Evolutionary conservation across 106 monocot genomes (phyloP), one percentile per base, ranked within the genome.

Genomic region (Cymbidium sinense): DNA sequence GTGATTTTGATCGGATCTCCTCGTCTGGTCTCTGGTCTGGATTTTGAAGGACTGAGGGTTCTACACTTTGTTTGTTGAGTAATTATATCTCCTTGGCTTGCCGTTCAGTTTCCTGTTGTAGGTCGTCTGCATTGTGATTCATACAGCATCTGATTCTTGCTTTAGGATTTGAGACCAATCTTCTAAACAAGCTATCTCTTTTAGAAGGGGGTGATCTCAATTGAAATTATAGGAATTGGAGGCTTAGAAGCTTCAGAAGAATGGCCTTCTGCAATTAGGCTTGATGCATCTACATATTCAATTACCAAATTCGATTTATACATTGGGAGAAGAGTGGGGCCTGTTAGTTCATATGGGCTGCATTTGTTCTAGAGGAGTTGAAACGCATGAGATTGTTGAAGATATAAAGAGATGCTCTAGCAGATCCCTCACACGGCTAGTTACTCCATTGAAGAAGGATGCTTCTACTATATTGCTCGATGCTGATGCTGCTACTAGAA

Each of bases 311-410:
- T 43, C 3, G 36, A 19, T 43, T 13, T 20, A 19, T 34, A 20
- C 34, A 1, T 73, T 21, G 39, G 27, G 27, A 36, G 27, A 55
- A 41, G 39, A 5, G 31, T 21, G 28, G 15, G 15, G 1, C 7
- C 18, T 35, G 3, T 21, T 64, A 13, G 36, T 47, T 25, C 75
- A 67, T 77, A 84, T 84, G 84, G 84, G 84, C 77, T 80, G 84
- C 80, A 80, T 84, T 80, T 84, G 80, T 70, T 84, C 84, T 44
- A 80, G 77, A 77, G 84, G 80, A 2, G 77, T 79, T 30, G 31
- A 70, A 54, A 47, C 70, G 10, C 76, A 70, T 25, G 79, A 84
- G 70, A 79, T 76, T 43, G 55, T 37, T 1, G 75, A 35, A 2
- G 50, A 50, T 36, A 31, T 77, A 13, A 69, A 71, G 28, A 82